Base-by-base conservation (phyloP, 2,329 filamentous ascomycete genomes). In the Paraphoma chrysanthemicola region DNA sequence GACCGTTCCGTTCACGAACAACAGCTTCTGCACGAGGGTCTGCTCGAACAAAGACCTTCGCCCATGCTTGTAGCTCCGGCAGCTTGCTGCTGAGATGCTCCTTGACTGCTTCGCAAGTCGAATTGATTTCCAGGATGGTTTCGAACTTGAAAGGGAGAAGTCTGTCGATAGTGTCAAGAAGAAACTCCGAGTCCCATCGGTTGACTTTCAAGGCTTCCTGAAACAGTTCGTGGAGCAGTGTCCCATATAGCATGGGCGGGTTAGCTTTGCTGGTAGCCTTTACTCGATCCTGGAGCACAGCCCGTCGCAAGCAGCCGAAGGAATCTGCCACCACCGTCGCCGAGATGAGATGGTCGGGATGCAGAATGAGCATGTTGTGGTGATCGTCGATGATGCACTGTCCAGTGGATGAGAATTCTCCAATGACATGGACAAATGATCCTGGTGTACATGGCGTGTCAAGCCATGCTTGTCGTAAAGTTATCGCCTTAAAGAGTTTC, bases 261-360 rank as follows among this genome's bases (percentile, higher is more conserved):
- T 88, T 91, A 2, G 91, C 85, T 63, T 92, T 90, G 68, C 89
- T 90, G 0, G 93, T 94, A 8, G 92, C 92, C 77, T 98, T 98
- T 67, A 99, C 90, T 31, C 95, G 89, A 74, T 99, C 94, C 75
- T 98, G 93, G 28, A 99, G 85, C 1, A 98, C 94, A 30, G 95
- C 93, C 62, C 94, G 90, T 16, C 95, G 90, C 73, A 91, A 89
- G 72, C 95, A 99, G 23, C 88, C 89, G 73, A 98, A 97, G 0
- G 95, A 97, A 76, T 99, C 95, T n/a, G 93, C 93, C 43, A 99
- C 90, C 5, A 96, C 92, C 0, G 95, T 98, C 2, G 95, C 90
- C 2, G 95, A 98, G 51, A 99, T 90, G 33, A 99, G 85, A 77
- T 98, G 93, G 70, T 99, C 95, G 0, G 95, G 95, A 70, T 99